Evolutionary conservation across 768 basidiomycete genomes (phyloP), one percentile per base, ranked within the genome.

Genomic region (Leccinum broughii): DNA sequence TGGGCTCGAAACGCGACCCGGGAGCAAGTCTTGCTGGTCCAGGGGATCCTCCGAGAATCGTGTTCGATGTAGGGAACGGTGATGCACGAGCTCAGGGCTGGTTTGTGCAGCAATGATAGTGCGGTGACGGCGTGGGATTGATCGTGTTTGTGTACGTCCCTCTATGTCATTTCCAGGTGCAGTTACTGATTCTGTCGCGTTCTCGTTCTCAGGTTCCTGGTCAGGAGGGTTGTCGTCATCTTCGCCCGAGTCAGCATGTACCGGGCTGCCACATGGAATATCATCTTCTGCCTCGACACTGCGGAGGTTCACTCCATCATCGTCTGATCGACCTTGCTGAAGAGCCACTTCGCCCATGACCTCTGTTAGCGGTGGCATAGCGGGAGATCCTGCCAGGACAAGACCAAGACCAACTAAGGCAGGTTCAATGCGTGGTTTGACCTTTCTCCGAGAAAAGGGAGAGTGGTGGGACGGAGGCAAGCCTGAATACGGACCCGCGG

Each of bases 381-480:
- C 93, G 3, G 90, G 88, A 28, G 78, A 78, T 32, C 90, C 89
- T 14, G 93, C 93, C 32, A 94, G 74, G 14, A 96, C 74, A 58
- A 91, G 80, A 41, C 93, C 90, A 58, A 98, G 83, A 6, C 97
- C 97, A 44, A 96, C 86, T 32, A 98, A 63, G 0, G 88, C 85
- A 13, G 96, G 89, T 61, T 86, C 83, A 20, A 84, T 75, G 68
- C 89, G 85, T 8, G 87, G 80, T 66, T 86, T 92, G 20, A 98
- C 81, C 75, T 88, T 89, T 71, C 79, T 81, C 39, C 82, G 80
- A 34, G 77, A 68, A 58, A 85, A 80, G 37, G 81, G 82, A 17
- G 81, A 77, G 26, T 77, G 77, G 46, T 76, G 71, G 39, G 85
- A 81, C 15, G 83, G 71, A 66, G 75, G 77, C 65, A 89, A 72